These are phyloP conservation scores for Litsea cubeba DNA, from an alignment of 164 flowering plant genomes.

Conservation along the genomic window DNA sequence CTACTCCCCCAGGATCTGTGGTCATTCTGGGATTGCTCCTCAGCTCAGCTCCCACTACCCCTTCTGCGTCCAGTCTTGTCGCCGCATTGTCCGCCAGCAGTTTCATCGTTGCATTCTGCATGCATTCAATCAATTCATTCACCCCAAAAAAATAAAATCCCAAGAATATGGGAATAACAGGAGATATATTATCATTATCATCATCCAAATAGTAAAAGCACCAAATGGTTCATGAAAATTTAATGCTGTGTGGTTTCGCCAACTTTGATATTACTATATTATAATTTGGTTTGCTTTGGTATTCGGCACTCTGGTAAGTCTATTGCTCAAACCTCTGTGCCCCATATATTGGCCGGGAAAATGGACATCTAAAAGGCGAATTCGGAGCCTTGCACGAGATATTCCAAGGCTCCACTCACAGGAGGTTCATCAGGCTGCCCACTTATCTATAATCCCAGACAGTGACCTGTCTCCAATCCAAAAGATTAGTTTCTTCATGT, in stretches of 20 bases:
- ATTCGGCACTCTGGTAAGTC: no score
- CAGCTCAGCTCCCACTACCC: constrained; percentile 37
- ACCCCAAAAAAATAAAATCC: not conserved
- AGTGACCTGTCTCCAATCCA: no score
- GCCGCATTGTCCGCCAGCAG: constrained; percentile 48
- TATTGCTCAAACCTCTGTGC: no score
- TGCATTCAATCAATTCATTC: not conserved
- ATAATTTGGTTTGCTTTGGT: no score
- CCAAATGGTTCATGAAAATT: not conserved
- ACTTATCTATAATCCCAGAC: no score
- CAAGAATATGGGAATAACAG: not conserved
- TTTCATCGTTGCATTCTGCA: constrained; percentile 40
- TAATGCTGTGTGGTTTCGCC: no score
- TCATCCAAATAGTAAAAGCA: constrained; percentile 2
- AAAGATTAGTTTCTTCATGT: no score
- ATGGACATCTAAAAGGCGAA: no score
- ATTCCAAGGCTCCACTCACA: not conserved
- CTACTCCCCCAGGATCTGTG: constrained; percentile 53
- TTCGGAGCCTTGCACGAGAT: not conserved
- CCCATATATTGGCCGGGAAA: no score
- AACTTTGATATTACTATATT: no score
- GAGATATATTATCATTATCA: not conserved
- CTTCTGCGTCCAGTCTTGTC: constrained; percentile 54
- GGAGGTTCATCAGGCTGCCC: not conserved
- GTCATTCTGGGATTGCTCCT: constrained; percentile 21